Percentiles rank a stretch among this genome's conserved stretches.
These are phyloP conservation scores for Hypoxylon sp. DNA, from an alignment of 2,329 filamentous ascomycete genomes.

Conservation along the genomic window DNA sequence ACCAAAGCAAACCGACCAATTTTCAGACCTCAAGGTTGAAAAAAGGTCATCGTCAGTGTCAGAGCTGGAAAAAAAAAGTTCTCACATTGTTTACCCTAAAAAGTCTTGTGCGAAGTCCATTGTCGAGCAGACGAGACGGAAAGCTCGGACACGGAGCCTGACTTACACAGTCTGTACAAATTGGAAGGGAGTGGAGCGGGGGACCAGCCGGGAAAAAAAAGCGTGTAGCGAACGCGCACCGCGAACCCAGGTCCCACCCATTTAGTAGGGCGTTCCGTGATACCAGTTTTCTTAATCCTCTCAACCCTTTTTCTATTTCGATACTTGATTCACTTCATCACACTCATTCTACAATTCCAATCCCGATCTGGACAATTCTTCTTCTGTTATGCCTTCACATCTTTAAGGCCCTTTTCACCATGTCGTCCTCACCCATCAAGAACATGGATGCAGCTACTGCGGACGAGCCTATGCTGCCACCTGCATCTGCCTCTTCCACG, in stretches of 20 bases:
- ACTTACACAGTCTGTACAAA: slow-evolving; percentile 18
- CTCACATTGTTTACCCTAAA: slow-evolving; percentile 16
- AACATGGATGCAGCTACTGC: slow-evolving; percentile 47
- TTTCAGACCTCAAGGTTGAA: slow-evolving; percentile 25
- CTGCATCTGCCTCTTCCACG: slow-evolving; percentile 38
- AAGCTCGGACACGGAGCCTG: slow-evolving; percentile 33
- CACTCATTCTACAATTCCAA: slow-evolving; percentile 21
- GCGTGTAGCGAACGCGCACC: slow-evolving; percentile 43
- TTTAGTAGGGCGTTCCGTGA: slow-evolving; percentile 38
- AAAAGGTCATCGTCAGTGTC: slow-evolving; percentile 8
- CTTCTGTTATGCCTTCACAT: slow-evolving; percentile 43
- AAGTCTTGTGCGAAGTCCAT: slow-evolving; percentile 5
- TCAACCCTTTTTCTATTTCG: slow-evolving; percentile 40
- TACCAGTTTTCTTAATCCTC: slow-evolving; percentile 35
- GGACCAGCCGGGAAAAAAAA: slow-evolving; percentile 34
- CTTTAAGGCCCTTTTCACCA: slow-evolving; percentile 33
- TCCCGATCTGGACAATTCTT: neutral
- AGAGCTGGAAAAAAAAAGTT: slow-evolving; percentile 14
- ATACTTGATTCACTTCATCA: slow-evolving; percentile 20
- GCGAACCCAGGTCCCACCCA: slow-evolving; percentile 41
- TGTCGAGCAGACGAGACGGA: neutral
- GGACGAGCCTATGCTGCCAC: slow-evolving; percentile 54
- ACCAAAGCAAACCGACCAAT: slow-evolving; percentile 27
- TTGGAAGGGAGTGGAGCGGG: slow-evolving; percentile 31
- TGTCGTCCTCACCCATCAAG: slow-evolving; percentile 48